Base-by-base conservation (phyloP, 2,329 filamentous ascomycete genomes). In the Colletotrichum lindemuthianum region DNA sequence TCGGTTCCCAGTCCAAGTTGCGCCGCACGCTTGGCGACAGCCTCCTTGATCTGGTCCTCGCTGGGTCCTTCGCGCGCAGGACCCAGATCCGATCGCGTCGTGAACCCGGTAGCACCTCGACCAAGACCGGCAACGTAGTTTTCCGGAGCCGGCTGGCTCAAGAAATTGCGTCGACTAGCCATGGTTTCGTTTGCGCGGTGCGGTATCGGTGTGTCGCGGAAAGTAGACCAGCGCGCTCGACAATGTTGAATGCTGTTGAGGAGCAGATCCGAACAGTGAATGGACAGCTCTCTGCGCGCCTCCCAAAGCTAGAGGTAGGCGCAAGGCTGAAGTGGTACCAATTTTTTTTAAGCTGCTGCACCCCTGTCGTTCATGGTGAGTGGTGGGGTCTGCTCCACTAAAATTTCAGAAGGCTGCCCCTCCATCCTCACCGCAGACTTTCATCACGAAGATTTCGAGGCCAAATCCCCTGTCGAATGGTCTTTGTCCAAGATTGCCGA, bases 1-100 rank as follows among this genome's bases (percentile, higher is more conserved):
- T 86, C 88, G 8, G 87, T 88, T 49, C 77, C 77, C n/a, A 87
- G 76, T 6, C 94, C 95, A 65, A 98, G 86, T 73, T 92, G 88
- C 61, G 92, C 92, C 8, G 96, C 95, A 72, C 96, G 90, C 79
- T 97, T 97, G 52, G 94, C 94, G 71, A 99, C 90, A 67, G 93
- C 94, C 77, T 97, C 96, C 78, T 98, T 97, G 80, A 99, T 97
- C 80, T 98, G 95, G 76, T 99, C 96, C 72, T 97, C 95, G 66
- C 92, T 97, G 52, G 96, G 96, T 13, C 96, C 96, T 81, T 97
- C 95, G 72, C 95, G 88, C 64, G 95, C 95, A 54, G 96, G 96
- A 63, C 96, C 96, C 63, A 99, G 84, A 85, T 99, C 96, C 61
- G 95, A 98, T 73, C 96, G 89, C 44, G 96, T 99, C 13, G 96